Evolutionary conservation across 768 basidiomycete species (phyloP).

Genomic region (Exsudoporus frostii): DNA sequence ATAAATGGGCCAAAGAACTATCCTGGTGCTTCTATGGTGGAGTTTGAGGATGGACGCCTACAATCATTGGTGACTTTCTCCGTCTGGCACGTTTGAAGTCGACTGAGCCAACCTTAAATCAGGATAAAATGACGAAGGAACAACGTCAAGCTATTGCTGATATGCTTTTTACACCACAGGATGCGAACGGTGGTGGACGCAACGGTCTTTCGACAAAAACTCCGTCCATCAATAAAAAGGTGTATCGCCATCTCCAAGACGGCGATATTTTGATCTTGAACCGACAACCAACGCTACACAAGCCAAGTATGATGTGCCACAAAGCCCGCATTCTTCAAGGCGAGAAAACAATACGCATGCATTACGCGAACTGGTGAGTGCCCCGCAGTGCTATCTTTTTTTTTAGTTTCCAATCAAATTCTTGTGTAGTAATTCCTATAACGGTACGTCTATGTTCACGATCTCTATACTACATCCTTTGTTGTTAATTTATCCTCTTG

Average conservation of each 20-base stretch:
- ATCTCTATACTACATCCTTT: background rate
- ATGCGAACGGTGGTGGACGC: conserved; percentile 45
- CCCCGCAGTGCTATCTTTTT: conserved; percentile 1
- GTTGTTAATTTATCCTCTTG: conserved; percentile 7
- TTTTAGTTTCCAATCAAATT: conserved; percentile 11
- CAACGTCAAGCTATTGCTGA: conserved; percentile 95
- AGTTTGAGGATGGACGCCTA: conserved; percentile 90
- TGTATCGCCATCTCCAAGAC: conserved; percentile 90
- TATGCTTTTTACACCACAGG: conserved; percentile 89
- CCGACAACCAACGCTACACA: conserved; percentile 97
- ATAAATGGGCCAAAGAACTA: conserved; percentile 86
- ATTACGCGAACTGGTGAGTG: conserved; percentile 96
- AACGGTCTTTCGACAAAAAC: conserved; percentile 74
- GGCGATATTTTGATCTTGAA: conserved; percentile 96
- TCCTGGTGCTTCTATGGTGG: conserved; percentile 92
- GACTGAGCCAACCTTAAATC: conserved; percentile 4
- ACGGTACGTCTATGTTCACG: conserved; percentile 51
- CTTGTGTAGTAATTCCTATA: conserved; percentile 84
- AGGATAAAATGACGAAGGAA: conserved; percentile 86
- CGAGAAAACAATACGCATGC: conserved; percentile 99
- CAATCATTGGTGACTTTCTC: conserved; percentile 62
- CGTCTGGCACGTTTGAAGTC: background rate
- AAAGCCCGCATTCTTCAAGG: conserved; percentile 87
- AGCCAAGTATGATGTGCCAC: conserved; percentile 99
- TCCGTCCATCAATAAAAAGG: conserved; percentile 89